These are phyloP conservation scores for Anthostomella pinea DNA, from an alignment of 2,329 filamentous ascomycete species.

Conservation along the genomic window DNA sequence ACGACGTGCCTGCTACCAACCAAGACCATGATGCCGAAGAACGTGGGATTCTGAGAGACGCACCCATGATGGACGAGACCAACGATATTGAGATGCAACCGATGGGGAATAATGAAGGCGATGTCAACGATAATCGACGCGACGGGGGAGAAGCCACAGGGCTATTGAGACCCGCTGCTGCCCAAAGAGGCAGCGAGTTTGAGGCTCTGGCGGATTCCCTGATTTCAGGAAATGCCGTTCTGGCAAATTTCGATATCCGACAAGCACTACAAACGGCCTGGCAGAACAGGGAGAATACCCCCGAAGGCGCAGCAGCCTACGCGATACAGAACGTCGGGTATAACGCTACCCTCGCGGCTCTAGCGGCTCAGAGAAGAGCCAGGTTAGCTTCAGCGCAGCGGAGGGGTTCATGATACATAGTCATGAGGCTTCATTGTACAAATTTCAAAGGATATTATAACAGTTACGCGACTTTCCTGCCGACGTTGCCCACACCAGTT, in stretches of 20 bases:
- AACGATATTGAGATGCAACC: conserved; percentile 47
- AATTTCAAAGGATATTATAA: conserved; percentile 27
- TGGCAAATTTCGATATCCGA: conserved; percentile 53
- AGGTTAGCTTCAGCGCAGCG: conserved; percentile 30
- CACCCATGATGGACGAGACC: conserved; percentile 35
- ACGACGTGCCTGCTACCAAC: conserved; percentile 15
- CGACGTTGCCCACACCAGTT: conserved; percentile 89
- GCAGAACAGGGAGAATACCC: conserved; percentile 35
- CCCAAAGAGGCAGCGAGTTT: conserved; percentile 21
- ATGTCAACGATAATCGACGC: conserved; percentile 10
- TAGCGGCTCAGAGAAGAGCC: conserved; percentile 44
- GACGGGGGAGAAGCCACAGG: conserved; percentile 27
- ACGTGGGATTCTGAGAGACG: conserved; percentile 45
- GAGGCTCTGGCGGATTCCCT: conserved; percentile 41
- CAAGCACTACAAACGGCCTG: conserved; percentile 48
- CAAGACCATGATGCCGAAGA: conserved; percentile 59
- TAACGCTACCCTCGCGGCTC: conserved; percentile 50
- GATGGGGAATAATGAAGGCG: conserved; percentile 23
- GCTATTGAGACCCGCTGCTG: conserved; percentile 22
- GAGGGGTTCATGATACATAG: conserved; percentile 22
- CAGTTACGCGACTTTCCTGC: conserved; percentile 72
- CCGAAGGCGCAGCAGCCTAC: conserved; percentile 46
- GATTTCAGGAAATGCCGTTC: conserved; percentile 52
- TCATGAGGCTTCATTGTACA: conserved; percentile 23
- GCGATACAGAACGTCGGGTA: conserved; percentile 55